Evolutionary conservation across 225 moss, liverwort and hornwort genomes (phyloP), one percentile per base, ranked within the genome.

Genomic region (Polytrichum formosum): DNA sequence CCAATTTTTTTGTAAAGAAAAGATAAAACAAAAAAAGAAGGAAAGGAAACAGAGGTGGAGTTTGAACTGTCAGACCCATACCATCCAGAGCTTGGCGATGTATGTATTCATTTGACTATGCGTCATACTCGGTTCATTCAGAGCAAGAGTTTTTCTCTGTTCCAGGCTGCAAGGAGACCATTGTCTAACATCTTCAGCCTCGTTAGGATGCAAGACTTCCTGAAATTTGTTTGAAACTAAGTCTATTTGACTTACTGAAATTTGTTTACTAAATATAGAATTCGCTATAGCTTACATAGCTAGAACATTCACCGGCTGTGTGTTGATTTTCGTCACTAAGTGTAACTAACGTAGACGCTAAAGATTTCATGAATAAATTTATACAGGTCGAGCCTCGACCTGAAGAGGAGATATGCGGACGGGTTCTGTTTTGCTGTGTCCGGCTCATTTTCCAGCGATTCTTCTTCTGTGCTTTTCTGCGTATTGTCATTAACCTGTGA

Each of bases 371-470:
- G 1, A 63, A 22, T 17, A 21, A 53, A 2, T 56, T 26, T 29
- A 16, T 5, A n/a, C 13, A 71, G 71, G 46, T 53, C 5, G 53
- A 53, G 46, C 13, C 46, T 63, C 19, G 37, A 71, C 71, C 71
- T 63, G 53, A 61, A 71, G 25, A 71, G 71, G n/a, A 71, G 71
- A 46, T 71, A 71, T 9, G 71, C 63, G 13, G 71, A 53, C 5
- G 71, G 71, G 63, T 71, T 37, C 26, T 53, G 18, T n/a, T 46
- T 62, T 71, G 26, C 37, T 18, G 18, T 46, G 13, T 46, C 62
- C 71, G 28, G 46, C 27, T 19, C 31, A 18, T 53, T 53, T n/a
- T 26, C 62, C 53, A 63, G 46, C 46, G 33, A 26, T 71, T 20
- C 26, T 23, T 23, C 23, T 27, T 5, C 18, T 8, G 26, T 53